Evolutionary conservation across 1,284 basidiomycete genomes (phyloP).

Genomic region (Lentinus polychrous): DNA sequence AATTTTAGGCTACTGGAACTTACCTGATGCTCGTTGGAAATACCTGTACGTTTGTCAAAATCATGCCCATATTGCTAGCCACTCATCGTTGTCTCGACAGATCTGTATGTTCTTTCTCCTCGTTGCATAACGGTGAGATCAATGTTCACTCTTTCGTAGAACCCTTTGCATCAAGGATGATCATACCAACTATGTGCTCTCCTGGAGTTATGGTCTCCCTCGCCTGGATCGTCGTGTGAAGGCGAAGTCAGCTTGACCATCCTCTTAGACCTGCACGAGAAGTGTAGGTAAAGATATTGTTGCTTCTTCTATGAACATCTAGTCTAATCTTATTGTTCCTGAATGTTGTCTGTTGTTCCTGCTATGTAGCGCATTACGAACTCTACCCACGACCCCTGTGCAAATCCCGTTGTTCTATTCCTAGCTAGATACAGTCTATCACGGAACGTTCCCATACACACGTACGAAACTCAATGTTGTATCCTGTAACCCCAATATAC

Average conservation of each 20-base stretch:
- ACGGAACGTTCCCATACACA: too few species aligned
- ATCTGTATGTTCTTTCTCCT: background rate
- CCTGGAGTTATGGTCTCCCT: background rate
- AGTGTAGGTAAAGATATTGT: too few species aligned
- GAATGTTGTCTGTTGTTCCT: too few species aligned
- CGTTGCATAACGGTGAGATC: background rate
- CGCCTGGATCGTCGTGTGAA: background rate
- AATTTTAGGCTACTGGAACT: conserved; percentile 42
- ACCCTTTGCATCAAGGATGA: conserved; percentile 4
- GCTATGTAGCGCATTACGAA: too few species aligned
- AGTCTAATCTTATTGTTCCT: too few species aligned
- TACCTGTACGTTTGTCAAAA: conserved; percentile 39
- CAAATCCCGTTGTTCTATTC: too few species aligned
- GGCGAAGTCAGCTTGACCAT: background rate
- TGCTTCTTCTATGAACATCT: too few species aligned
- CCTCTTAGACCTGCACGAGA: too few species aligned
- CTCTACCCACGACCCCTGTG: too few species aligned
- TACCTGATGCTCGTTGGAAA: conserved; percentile 57
- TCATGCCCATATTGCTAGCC: background rate
- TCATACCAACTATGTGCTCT: background rate
- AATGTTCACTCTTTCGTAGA: background rate
- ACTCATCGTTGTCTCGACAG: background rate
- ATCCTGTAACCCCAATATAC: too few species aligned
- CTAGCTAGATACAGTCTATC: too few species aligned
- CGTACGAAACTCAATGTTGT: too few species aligned